A percentile compares a stretch with the other conserved stretches of the same genome.
phyloP scores from a whole-genome alignment of 2,329 filamentous ascomycete species.

The Aspergillus vadensis region DNA sequence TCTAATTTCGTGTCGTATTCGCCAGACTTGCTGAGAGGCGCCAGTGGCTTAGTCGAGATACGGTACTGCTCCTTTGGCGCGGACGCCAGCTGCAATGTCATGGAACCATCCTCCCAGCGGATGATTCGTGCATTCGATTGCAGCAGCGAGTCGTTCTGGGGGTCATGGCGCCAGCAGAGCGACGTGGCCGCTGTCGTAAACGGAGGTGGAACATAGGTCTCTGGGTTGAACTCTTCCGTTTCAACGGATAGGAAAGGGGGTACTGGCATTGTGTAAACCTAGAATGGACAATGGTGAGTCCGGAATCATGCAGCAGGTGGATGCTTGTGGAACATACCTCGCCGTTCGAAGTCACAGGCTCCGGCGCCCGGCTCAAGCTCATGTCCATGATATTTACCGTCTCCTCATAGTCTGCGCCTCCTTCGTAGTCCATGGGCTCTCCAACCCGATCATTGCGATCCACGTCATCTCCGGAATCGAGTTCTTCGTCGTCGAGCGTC shows the following conservation, averaged over 20 bases:
- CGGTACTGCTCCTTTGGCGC: constrained; percentile 63
- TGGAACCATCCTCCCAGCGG: constrained; percentile 67
- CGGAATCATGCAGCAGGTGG: not conserved
- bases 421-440: constrained; percentile 49
- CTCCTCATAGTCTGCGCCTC: constrained; percentile 45
- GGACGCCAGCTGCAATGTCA: constrained; percentile 66
- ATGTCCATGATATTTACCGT: constrained; percentile 57
- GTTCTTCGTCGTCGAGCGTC: constrained; percentile 61
- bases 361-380: constrained; percentile 58
- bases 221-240: constrained; percentile 61
- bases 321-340: constrained; percentile 32
- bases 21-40: constrained; percentile 55
- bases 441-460: constrained; percentile 56
- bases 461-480: constrained; percentile 66
- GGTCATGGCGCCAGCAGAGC: constrained; percentile 66
- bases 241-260: constrained; percentile 64
- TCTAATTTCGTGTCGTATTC: constrained; percentile 59
- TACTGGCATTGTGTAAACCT: constrained; percentile 66
- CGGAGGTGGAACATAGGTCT: constrained; percentile 62
- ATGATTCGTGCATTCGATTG: constrained; percentile 68
- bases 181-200: constrained; percentile 66
- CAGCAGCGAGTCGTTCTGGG: constrained; percentile 57
- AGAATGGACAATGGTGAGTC: constrained; percentile 2
- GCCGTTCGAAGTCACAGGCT: constrained; percentile 53
- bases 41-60: constrained; percentile 60